Percentiles rank a stretch among this genome's conserved stretches.
These are phyloP conservation scores for Vitellaria paradoxa DNA, from an alignment of 179 eudicot genomes.

Conservation along the genomic window DNA sequence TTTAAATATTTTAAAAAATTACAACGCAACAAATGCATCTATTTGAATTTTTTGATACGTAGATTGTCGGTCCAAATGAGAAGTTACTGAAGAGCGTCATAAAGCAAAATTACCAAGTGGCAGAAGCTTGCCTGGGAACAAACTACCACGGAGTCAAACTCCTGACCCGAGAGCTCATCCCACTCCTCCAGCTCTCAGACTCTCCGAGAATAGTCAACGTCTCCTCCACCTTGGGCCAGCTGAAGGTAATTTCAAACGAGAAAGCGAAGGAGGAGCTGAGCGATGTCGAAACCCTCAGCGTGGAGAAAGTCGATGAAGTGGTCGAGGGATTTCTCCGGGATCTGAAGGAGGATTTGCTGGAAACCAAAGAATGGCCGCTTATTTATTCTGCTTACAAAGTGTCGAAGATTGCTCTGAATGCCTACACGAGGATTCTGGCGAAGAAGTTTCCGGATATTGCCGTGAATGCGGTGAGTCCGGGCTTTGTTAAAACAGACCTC, in stretches of 20 bases:
- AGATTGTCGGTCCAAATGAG: background rate
- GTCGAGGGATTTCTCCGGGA: conserved; percentile 6
- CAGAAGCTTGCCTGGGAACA: conserved; percentile 2
- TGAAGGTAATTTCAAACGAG: background rate
- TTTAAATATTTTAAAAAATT: too few species aligned
- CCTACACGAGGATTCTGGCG: conserved; percentile 7
- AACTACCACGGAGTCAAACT: conserved; percentile 1
- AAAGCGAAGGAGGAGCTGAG: background rate
- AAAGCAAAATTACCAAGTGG: background rate
- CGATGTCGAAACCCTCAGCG: background rate
- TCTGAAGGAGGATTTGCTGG: conserved; percentile 15
- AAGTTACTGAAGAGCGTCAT: background rate
- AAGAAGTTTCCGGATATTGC: background rate
- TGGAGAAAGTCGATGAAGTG: background rate
- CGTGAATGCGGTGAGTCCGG: conserved; percentile 19
- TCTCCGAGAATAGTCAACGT: conserved; percentile 2
- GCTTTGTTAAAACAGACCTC: conserved; percentile 23
- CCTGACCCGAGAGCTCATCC: background rate
- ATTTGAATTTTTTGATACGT: too few species aligned
- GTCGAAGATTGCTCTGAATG: conserved; percentile 7
- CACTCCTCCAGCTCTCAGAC: background rate
- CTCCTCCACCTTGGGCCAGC: background rate
- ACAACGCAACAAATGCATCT: too few species aligned
- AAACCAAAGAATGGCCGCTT: background rate
- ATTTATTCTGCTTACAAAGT: background rate